A percentile compares a stretch with the other conserved stretches of the same genome.
phyloP scores from a whole-genome alignment of 495 filamentous ascomycete genomes.

The Penicillium dipodomyicola region DNA sequence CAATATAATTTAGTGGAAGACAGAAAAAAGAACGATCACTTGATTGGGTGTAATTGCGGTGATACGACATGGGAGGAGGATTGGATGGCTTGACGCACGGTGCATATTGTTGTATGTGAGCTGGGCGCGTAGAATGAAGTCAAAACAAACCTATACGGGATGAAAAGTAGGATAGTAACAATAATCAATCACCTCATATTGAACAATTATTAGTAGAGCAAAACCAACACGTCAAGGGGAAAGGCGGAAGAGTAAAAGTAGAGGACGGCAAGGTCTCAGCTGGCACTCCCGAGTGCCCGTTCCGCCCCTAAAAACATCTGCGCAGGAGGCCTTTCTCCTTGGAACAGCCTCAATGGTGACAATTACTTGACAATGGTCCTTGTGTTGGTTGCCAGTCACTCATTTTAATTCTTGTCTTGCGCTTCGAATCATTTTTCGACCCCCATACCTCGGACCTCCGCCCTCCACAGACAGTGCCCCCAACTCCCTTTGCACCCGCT shows the following conservation, averaged over 20 bases:
- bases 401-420: slow-evolving; percentile 6
- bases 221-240: background rate
- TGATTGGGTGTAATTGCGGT: background rate
- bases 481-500: slow-evolving; percentile 7
- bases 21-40: background rate
- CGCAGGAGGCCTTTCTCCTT: slow-evolving; percentile 3
- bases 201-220: background rate
- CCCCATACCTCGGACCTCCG: slow-evolving; percentile 7
- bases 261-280: slow-evolving; percentile 1
- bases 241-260: slow-evolving; percentile 3
- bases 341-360: slow-evolving; percentile 12
- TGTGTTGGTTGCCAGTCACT: slow-evolving; percentile 4
- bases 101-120: background rate
- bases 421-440: background rate
- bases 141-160: background rate
- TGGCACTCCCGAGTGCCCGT: slow-evolving; percentile 1
- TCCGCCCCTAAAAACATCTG: slow-evolving; percentile 15
- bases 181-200: background rate
- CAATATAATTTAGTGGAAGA: background rate
- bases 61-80: slow-evolving; percentile 1
- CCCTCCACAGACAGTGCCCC: background rate
- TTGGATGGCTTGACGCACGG: background rate
- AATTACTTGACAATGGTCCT: background rate
- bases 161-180: background rate
- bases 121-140: slow-evolving; percentile 2